Evolutionary conservation across 2,329 filamentous ascomycete genomes (phyloP), one percentile per base, ranked within the genome.

Genomic region (Botrytis tulipae): DNA sequence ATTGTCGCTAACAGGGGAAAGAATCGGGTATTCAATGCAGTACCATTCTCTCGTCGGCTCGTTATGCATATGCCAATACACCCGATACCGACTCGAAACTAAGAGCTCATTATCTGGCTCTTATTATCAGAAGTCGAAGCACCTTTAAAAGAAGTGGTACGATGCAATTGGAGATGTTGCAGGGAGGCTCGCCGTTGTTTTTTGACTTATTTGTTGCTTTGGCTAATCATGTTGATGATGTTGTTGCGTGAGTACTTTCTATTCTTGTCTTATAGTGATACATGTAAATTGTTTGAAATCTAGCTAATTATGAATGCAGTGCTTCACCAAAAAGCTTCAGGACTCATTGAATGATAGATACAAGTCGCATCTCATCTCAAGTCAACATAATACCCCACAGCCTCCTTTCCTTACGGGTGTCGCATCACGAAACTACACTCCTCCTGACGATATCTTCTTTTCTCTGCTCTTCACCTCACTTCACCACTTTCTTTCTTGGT

Each of bases 121-220:
- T 97, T 80, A 97, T 97, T 83, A 97, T 97, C 81, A 91, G 94
- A 77, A 93, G 92, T 78, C 89, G 95, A 77, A 88, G 89, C 80
- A 97, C 93, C 3, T 97, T 98, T 84, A 97, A 97, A 86, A 88
- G 93, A 72, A 97, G 94, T 83, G 94, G 94, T 72, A 97, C 94
- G 5, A 97, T 97, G 94, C 95, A 97, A 84, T 89, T 93, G 78
- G 94, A 97, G 84, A 97, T 98, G 94, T 92, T 92, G 82, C 89
- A 90, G 75, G 95, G 95, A 42, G 93, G 93, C 71, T 92, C 86
- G 1, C 88, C 92, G 80, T 86, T 97, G 74, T 97, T 97, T 85
- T 98, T 97, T 81, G 95, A 97, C 81, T 86, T 97, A 62, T 98
- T 97, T 82, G 95, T 97, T 69, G 94, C 95, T 29, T 89, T 97